Evolutionary conservation across 805 yeast genomes (phyloP).

Genomic region (Blastobotrys peoriensis): DNA sequence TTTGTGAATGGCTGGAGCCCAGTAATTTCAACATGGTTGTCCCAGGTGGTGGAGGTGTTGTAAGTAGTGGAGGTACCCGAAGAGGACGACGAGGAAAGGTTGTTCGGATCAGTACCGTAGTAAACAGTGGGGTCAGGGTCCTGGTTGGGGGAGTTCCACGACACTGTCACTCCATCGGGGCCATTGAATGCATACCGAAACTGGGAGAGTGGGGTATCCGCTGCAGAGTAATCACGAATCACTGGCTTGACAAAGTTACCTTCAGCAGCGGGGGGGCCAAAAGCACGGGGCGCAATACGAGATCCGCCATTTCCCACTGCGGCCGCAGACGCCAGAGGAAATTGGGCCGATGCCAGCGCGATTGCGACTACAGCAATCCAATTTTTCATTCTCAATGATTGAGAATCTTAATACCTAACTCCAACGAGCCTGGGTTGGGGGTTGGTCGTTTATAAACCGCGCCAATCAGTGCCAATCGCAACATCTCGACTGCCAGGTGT

Average conservation of each 20-base stretch:
- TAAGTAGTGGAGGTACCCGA: slow-evolving; percentile 20
- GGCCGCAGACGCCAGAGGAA: too few species aligned
- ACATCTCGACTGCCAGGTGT: too few species aligned
- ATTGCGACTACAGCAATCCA: background rate
- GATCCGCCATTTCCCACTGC: too few species aligned
- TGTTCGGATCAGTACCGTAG: background rate
- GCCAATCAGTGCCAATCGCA: too few species aligned
- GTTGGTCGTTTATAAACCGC: too few species aligned
- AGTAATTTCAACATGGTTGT: slow-evolving; percentile 22
- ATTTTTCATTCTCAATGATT: too few species aligned
- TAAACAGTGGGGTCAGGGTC: background rate
- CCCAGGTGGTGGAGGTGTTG: slow-evolving; percentile 19
- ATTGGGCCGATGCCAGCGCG: background rate
- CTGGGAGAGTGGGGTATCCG: background rate
- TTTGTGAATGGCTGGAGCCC: slow-evolving; percentile 21
- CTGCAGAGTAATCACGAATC: background rate
- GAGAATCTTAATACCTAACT: too few species aligned
- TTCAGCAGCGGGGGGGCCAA: background rate
- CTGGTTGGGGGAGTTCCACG: background rate
- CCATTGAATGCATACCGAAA: background rate
- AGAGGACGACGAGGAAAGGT: slow-evolving; percentile 3
- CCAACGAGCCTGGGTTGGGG: too few species aligned
- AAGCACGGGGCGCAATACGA: too few species aligned
- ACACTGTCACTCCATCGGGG: background rate
- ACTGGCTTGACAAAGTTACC: background rate